Percentiles rank a stretch among this genome's conserved stretches.
These are phyloP conservation scores for Dothideomycetidae sp. DNA, from an alignment of 2,329 filamentous ascomycete genomes.

Conservation along the genomic window DNA sequence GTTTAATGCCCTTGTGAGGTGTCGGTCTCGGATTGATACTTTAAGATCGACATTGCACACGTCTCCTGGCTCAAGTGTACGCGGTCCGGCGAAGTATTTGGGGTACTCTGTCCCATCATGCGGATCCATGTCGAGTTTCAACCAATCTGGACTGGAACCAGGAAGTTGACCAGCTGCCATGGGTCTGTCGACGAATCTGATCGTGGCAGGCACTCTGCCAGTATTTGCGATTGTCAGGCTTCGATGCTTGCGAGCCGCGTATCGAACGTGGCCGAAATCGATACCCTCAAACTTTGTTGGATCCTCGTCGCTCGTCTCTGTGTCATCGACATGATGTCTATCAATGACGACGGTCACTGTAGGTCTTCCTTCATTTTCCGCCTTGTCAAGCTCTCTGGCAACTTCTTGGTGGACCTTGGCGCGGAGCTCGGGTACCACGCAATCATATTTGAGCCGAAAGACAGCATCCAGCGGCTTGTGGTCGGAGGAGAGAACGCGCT, in stretches of 20 bases:
- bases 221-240: conserved; percentile 84
- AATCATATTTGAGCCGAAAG: conserved; percentile 74
- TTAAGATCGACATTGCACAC: conserved; percentile 57
- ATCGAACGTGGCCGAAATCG: conserved; percentile 64
- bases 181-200: conserved; percentile 66
- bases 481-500: conserved; percentile 80
- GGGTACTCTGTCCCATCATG: conserved; percentile 14
- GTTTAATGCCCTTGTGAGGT: conserved; percentile 57
- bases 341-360: conserved; percentile 60
- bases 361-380: conserved; percentile 80
- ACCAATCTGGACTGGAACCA: conserved; percentile 48
- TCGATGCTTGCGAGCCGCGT: conserved; percentile 49
- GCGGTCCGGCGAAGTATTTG: conserved; percentile 26
- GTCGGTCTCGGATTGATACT: conserved; percentile 48
- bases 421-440: conserved; percentile 73
- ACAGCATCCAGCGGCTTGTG: conserved; percentile 82
- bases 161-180: conserved; percentile 29
- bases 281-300: conserved; percentile 41
- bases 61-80: conserved; percentile 72
- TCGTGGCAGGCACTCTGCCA: conserved; percentile 62
- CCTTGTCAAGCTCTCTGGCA: conserved; percentile 72
- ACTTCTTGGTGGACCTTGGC: conserved; percentile 74
- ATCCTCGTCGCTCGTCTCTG: conserved; percentile 28
- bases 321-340: conserved; percentile 24
- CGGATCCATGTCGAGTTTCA: conserved; percentile 51